Base-by-base conservation (phyloP, 345 rosid species). In the Nasturtium officinale region DNA sequence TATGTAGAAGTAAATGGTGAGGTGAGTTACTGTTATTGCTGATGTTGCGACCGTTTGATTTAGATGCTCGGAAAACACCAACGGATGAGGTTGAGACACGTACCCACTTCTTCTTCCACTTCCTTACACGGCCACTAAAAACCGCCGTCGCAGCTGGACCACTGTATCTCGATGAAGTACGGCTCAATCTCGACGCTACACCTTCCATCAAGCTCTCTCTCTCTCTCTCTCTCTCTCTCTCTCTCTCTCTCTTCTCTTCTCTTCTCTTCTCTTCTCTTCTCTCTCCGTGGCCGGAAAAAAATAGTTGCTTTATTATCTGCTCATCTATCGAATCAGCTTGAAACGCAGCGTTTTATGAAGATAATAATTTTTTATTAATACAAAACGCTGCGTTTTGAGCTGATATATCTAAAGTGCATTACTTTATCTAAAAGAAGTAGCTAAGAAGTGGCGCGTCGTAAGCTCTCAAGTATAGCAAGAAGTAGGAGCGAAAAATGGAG, bases 71-170 rank as follows among this genome's bases (percentile, higher is more conserved):
- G 67, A 66, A 65, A 65, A 67, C 80, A 69, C 68, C 80, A 37
- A 82, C 64, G 50, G 84, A 40, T 17, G 85, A 75, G 3, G 81
- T 72, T 3, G 90, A 74, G 61, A 95, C 91, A 79, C 93, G 93
- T 78, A 95, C 96, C 99, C 99, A 95, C 83, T 84, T 90, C 87
- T 87, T 89, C 91, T 86, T 95, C 99, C 99, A 91, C 84, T 83
- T 89, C 80, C 97, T 84, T 16, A 95, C 99, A 9, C 93, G 96
- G 8, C 99, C 96, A 72, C 80, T 91, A 73, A 95, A 88, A 54
- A 90, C 92, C 21, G 88, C 88, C 65, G 89, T 70, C 37, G 96
- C 67, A 1, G 92, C 78, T 11, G 87, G 84, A 53, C 92, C 90
- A 82, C 63, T 77, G 61, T 85, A 90, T 62, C 96, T 81, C 45